phyloP scores from a whole-genome alignment of 257 asterid species.

The Echium plantagineum region DNA sequence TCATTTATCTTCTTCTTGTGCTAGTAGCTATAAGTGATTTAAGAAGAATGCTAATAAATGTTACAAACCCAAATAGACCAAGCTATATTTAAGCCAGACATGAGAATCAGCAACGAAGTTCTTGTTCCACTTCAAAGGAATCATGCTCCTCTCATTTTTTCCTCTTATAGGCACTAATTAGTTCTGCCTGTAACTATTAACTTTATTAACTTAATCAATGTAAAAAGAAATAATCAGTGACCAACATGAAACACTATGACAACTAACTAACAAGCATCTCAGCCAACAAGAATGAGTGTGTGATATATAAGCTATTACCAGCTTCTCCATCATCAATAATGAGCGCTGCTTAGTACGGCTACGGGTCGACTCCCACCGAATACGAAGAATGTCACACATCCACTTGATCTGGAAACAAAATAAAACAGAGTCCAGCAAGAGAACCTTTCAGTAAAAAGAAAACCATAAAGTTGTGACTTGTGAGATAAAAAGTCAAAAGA shows the following conservation, averaged over 20 bases:
- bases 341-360: slow-evolving; percentile 92
- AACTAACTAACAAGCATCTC: not conserved
- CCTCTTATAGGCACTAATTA: not conserved
- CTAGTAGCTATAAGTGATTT: not conserved
- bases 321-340: slow-evolving; percentile 65
- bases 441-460: not conserved
- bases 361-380: slow-evolving; percentile 91
- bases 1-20: not conserved
- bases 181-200: not conserved
- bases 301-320: slow-evolving; percentile 32
- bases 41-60: not conserved
- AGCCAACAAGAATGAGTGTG: not conserved
- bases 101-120: not conserved
- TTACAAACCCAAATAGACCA: too few relatives aligned
- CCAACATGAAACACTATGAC: not conserved
- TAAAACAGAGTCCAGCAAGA: not conserved
- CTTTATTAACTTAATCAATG: not conserved
- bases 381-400: slow-evolving; percentile 59
- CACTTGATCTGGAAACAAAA: slow-evolving; percentile 36
- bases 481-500: too few relatives aligned
- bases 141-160: too few relatives aligned
- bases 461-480: not conserved
- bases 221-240: not conserved
- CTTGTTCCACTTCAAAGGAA: too few relatives aligned
- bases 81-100: too few relatives aligned